These are phyloP conservation scores for Penicillium vulpinum DNA, from an alignment of 2,329 filamentous ascomycete genomes.

Conservation along the genomic window DNA sequence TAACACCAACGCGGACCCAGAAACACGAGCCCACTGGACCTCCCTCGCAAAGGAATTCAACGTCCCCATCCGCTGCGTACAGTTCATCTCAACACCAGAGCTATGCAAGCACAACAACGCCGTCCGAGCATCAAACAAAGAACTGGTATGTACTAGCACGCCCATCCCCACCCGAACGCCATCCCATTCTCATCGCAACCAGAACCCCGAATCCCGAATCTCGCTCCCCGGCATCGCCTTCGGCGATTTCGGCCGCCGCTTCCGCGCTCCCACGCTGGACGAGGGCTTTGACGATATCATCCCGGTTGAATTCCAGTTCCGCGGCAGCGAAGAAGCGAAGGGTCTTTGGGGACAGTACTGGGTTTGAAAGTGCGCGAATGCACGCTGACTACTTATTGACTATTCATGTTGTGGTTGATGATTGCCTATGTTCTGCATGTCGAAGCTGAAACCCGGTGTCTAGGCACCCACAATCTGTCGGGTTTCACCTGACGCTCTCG, in stretches of 20 bases:
- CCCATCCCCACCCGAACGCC: background rate
- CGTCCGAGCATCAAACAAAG: conserved; percentile 66
- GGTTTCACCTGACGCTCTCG: background rate
- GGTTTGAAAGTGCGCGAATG: conserved; percentile 58
- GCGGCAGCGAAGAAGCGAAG: conserved; percentile 67
- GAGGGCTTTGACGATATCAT: conserved; percentile 86
- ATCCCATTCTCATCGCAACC: background rate
- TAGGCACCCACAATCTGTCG: background rate
- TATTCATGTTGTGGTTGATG: too few relatives aligned
- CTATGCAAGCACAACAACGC: conserved; percentile 84
- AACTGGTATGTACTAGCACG: conserved; percentile 32
- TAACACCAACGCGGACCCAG: conserved; percentile 88
- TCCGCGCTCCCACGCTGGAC: conserved; percentile 66
- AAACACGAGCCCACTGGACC: conserved; percentile 77
- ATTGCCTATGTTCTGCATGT: too few relatives aligned
- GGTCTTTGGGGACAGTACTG: conserved; percentile 76
- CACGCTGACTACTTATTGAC: too few relatives aligned
- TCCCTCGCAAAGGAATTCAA: conserved; percentile 68
- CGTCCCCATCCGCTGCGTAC: conserved; percentile 79
- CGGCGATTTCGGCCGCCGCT: conserved; percentile 69
- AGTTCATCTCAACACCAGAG: conserved; percentile 71
- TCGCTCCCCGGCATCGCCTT: conserved; percentile 80
- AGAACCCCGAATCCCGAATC: conserved; percentile 76
- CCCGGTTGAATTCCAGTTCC: conserved; percentile 72
- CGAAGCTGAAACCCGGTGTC: background rate